These are phyloP conservation scores for Ogataea pilisensis DNA, from an alignment of 805 yeast species.

Conservation along the genomic window DNA sequence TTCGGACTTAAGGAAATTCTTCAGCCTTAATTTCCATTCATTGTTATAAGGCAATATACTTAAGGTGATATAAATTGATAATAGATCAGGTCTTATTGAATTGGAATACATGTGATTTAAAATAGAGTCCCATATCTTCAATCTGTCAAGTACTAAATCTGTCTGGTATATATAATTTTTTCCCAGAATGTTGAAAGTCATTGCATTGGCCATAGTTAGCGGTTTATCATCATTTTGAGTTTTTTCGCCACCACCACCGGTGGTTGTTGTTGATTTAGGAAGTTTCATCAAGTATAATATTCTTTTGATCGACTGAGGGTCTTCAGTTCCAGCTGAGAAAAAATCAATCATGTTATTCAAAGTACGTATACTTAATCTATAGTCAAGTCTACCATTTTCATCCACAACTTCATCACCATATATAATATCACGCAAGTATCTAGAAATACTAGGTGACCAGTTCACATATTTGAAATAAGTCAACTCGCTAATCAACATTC, in stretches of 20 bases:
- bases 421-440: conserved; percentile 12
- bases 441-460: conserved; percentile 2
- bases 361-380: neutral
- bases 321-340: conserved; percentile 26
- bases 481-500: neutral
- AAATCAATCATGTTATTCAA: conserved; percentile 28
- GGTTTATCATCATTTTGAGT: too few species aligned
- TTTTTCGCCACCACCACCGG: too few species aligned
- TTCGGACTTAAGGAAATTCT: conserved; percentile 9
- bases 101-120: conserved; percentile 11
- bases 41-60: conserved; percentile 16
- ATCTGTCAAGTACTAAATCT: conserved; percentile 10
- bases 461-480: neutral
- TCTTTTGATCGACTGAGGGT: conserved; percentile 25
- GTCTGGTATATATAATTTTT: conserved; percentile 16
- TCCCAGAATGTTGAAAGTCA: conserved; percentile 21
- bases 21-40: conserved; percentile 10
- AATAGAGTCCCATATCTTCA: conserved; percentile 14
- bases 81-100: conserved; percentile 15
- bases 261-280: conserved; percentile 37
- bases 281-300: neutral
- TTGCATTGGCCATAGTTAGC: conserved; percentile 12
- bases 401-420: conserved; percentile 2
- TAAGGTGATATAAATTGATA: conserved; percentile 19
- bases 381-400: too few species aligned